A percentile compares a stretch with the other conserved stretches of the same genome.
Evolutionary conservation across 2,329 filamentous ascomycete species (phyloP).

Genomic region (Aspergillus eucalypticola): DNA sequence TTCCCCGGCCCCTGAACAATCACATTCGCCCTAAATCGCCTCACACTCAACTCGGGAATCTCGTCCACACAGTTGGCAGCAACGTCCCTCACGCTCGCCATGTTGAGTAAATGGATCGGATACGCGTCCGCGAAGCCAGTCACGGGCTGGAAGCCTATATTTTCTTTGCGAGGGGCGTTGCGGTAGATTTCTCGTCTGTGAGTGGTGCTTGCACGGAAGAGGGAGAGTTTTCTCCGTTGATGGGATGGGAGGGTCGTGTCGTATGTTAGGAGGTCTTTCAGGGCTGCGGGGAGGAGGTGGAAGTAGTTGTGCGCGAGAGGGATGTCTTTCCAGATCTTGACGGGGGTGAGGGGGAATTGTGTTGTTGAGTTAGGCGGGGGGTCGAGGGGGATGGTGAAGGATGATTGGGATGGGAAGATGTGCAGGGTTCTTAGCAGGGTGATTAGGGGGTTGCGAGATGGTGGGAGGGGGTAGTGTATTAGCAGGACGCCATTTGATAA

Average conservation of each 20-base stretch:
- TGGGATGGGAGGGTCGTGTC: conserved; percentile 5
- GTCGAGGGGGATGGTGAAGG: conserved; percentile 55
- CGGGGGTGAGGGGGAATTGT: conserved; percentile 47
- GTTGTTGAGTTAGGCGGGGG: conserved; percentile 49
- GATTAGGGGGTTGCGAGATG: conserved; percentile 10
- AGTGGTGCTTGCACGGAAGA: conserved; percentile 55
- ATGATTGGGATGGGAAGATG: conserved; percentile 40
- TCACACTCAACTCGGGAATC: conserved; percentile 49
- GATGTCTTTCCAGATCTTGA: conserved; percentile 59
- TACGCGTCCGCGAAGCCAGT: conserved; percentile 62
- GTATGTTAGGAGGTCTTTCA: conserved; percentile 49
- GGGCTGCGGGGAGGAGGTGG: conserved; percentile 47
- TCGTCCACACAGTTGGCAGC: conserved; percentile 43
- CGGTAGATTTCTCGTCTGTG: conserved; percentile 54
- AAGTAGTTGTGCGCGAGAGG: conserved; percentile 46
- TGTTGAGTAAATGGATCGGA: conserved; percentile 57
- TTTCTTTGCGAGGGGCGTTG: conserved; percentile 53
- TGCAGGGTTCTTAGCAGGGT: conserved; percentile 16
- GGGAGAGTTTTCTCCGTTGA: conserved; percentile 35
- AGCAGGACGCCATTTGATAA: conserved; percentile 56
- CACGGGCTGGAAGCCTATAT: conserved; percentile 54
- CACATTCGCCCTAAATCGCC: conserved; percentile 61
- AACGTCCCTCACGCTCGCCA: conserved; percentile 57
- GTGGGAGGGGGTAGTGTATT: conserved; percentile 46
- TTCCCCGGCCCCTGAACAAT: conserved; percentile 54